Evolutionary conservation across 192 early-diverging fungal genomes (phyloP).

Genomic region (Piromyces finnis): DNA sequence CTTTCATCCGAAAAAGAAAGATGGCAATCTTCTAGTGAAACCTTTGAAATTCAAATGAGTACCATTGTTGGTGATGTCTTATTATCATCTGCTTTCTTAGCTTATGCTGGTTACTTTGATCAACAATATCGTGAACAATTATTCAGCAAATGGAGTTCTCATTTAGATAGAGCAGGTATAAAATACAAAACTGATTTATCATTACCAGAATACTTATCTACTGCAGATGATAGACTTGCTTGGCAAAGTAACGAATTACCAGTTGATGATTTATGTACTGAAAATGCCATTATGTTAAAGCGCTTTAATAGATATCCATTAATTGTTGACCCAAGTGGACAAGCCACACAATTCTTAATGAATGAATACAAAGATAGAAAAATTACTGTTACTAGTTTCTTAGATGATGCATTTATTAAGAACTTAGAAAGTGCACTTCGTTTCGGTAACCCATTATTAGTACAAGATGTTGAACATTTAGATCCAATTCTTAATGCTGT

Average conservation of each 20-base stretch:
- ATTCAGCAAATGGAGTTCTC: slow-evolving; percentile 55
- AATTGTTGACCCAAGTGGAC: slow-evolving; percentile 92
- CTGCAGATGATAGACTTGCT: slow-evolving; percentile 72
- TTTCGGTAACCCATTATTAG: slow-evolving; percentile 93
- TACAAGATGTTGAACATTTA: slow-evolving; percentile 91
- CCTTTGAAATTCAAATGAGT: slow-evolving; percentile 90
- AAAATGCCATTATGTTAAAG: slow-evolving; percentile 96
- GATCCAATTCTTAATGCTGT: slow-evolving; percentile 97
- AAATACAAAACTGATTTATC: slow-evolving; percentile 63
- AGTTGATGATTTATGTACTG: slow-evolving; percentile 80
- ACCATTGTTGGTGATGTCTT: slow-evolving; percentile 96
- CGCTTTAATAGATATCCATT: slow-evolving; percentile 92
- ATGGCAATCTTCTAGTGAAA: slow-evolving; percentile 75
- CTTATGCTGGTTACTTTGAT: slow-evolving; percentile 96
- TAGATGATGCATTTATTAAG: slow-evolving; percentile 75
- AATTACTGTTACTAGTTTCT: slow-evolving; percentile 88
- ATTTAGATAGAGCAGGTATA: slow-evolving; percentile 46
- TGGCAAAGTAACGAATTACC: slow-evolving; percentile 79
- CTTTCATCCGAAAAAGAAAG: slow-evolving; percentile 81
- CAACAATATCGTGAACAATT: slow-evolving; percentile 81
- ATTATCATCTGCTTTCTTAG: slow-evolving; percentile 78
- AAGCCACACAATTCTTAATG: slow-evolving; percentile 73
- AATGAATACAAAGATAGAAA: slow-evolving; percentile 72
- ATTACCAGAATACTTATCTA: slow-evolving; percentile 74
- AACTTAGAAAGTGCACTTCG: slow-evolving; percentile 91